A percentile compares a stretch with the other conserved stretches of the same genome.
These are phyloP conservation scores for Alloascoidea africana DNA, from an alignment of 805 yeast species.

Conservation along the genomic window DNA sequence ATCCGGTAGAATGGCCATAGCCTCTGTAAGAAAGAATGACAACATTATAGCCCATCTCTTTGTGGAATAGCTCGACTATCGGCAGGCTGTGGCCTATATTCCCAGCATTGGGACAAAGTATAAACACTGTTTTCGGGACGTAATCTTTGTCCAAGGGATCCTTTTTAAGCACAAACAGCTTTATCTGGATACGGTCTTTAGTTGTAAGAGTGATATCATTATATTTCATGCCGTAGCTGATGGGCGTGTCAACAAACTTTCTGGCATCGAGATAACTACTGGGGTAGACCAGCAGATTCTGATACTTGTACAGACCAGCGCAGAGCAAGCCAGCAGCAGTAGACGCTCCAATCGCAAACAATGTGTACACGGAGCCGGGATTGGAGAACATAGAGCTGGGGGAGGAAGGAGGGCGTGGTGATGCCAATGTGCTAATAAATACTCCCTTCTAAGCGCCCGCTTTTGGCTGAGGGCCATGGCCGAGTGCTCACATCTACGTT, in stretches of 20 bases:
- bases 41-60: conserved; percentile 54
- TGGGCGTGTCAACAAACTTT: conserved; percentile 64
- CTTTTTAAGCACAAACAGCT: conserved; percentile 46
- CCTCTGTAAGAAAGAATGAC: conserved; percentile 84
- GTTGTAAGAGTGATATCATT: conserved; percentile 49
- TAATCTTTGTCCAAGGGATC: conserved; percentile 23
- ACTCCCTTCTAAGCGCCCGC: too few relatives aligned
- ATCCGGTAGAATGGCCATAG: conserved; percentile 70
- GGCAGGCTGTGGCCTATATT: conserved; percentile 88
- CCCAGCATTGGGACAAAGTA: conserved; percentile 89
- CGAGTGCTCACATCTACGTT: too few relatives aligned
- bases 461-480: too few relatives aligned
- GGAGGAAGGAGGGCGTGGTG: too few relatives aligned
- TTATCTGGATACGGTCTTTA: conserved; percentile 51
- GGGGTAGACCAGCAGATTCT: conserved; percentile 67
- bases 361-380: too few relatives aligned
- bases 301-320: conserved; percentile 41
- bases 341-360: conserved; percentile 26
- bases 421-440: too few relatives aligned
- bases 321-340: conserved; percentile 28
- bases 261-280: conserved; percentile 65
- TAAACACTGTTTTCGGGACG: conserved; percentile 51
- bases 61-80: conserved; percentile 53
- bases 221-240: conserved; percentile 46
- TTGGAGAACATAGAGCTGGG: too few relatives aligned